Percentiles rank a stretch among this genome's conserved stretches.
These are phyloP conservation scores for Gynandropsis gynandra DNA, from an alignment of 345 rosid genomes.

Conservation along the genomic window DNA sequence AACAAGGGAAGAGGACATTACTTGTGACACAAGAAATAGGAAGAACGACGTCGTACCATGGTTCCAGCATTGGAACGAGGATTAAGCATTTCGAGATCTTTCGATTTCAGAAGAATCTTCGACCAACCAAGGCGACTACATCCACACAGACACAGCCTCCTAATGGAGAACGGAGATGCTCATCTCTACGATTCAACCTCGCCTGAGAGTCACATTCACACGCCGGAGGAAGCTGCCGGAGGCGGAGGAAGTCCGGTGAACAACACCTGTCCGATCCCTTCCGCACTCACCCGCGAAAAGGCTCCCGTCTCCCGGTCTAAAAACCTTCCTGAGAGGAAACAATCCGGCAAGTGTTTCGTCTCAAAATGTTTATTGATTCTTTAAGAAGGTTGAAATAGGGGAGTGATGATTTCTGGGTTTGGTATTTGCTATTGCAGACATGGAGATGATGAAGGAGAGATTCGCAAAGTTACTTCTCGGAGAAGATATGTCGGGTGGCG, in stretches of 20 bases:
- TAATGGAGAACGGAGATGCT: constrained; percentile 17
- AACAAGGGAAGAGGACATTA: too few relatives aligned
- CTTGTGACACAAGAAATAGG: too few relatives aligned
- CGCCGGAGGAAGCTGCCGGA: constrained; percentile 16
- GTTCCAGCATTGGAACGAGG: constrained; percentile 54
- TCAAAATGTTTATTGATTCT: background rate
- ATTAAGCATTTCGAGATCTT: constrained; percentile 43
- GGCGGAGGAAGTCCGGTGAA: constrained; percentile 28
- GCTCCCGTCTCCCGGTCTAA: constrained; percentile 11
- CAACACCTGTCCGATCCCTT: constrained; percentile 16
- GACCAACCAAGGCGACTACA: constrained; percentile 35
- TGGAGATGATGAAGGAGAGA: constrained; percentile 58
- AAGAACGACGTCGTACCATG: constrained; percentile 32
- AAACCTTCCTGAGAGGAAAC: constrained; percentile 27
- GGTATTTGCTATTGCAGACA: constrained; percentile 30
- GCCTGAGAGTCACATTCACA: constrained; percentile 24
- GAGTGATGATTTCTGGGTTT: background rate
- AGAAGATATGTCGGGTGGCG: constrained; percentile 81
- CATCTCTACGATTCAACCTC: constrained; percentile 27
- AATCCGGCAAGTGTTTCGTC: constrained; percentile 30
- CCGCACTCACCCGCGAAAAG: constrained; percentile 26
- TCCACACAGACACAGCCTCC: too few relatives aligned
- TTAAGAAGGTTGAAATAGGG: constrained; percentile 6
- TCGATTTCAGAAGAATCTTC: constrained; percentile 36
- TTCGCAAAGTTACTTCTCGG: constrained; percentile 61